phyloP scores from a whole-genome alignment of 371 early-diverging fungal genomes.

The Mucor mucedo region DNA sequence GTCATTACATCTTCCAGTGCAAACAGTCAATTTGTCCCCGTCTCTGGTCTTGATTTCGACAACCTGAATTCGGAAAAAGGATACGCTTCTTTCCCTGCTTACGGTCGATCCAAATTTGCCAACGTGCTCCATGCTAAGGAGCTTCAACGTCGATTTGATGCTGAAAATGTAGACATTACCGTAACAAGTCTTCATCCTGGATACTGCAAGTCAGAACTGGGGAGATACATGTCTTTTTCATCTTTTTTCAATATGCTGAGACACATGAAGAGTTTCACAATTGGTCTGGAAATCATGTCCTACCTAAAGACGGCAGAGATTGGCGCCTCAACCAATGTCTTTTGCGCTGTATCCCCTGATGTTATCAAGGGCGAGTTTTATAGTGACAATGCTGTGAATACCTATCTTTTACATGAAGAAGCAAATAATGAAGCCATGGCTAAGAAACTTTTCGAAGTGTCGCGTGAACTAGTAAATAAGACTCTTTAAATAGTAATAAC shows the following conservation, averaged over 20 bases:
- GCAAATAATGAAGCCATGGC: constrained; percentile 2
- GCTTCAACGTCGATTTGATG: constrained; percentile 49
- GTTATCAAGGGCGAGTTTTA: constrained; percentile 7
- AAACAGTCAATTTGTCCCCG: constrained; percentile 28
- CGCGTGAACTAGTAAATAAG: too few relatives aligned
- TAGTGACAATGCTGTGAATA: constrained; percentile 3
- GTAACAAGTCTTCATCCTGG: constrained; percentile 16
- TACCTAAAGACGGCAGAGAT: neutral
- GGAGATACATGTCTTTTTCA: neutral
- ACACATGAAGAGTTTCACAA: neutral
- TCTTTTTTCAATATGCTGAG: neutral
- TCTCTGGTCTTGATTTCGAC: constrained; percentile 28
- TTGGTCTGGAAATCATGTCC: neutral
- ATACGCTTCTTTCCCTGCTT: constrained; percentile 9
- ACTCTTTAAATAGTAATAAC: too few relatives aligned
- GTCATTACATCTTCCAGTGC: constrained; percentile 52
- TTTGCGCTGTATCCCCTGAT: constrained; percentile 15
- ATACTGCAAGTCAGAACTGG: neutral
- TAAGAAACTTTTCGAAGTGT: neutral
- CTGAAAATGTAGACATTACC: constrained; percentile 4
- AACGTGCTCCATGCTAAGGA: constrained; percentile 62
- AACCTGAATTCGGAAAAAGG: constrained; percentile 42
- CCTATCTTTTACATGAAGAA: neutral
- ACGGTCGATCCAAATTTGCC: constrained; percentile 22
- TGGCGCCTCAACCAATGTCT: constrained; percentile 10